Percentiles rank a stretch among this genome's conserved stretches.
Evolutionary conservation across 2,329 filamentous ascomycete species (phyloP).

Genomic region (Chaetomiaceae sp.): DNA sequence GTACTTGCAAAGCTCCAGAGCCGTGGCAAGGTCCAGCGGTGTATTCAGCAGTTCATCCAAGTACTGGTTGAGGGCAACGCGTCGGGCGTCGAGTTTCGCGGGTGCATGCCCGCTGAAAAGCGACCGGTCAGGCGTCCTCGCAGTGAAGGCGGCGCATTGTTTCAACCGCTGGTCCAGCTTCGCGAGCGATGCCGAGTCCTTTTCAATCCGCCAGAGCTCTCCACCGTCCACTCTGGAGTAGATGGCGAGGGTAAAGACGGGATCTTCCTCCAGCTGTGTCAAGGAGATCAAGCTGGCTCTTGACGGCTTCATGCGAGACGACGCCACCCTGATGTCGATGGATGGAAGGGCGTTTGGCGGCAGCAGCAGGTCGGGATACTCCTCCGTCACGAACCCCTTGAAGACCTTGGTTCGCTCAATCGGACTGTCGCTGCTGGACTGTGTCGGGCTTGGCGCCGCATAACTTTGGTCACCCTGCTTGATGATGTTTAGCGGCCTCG

Average conservation of each 20-base stretch:
- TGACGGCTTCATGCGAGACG: conserved; percentile 90
- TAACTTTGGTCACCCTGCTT: conserved; percentile 31
- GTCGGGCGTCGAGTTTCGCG: conserved; percentile 83
- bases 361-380: conserved; percentile 79
- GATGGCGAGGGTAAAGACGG: conserved; percentile 86
- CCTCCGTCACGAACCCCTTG: conserved; percentile 74
- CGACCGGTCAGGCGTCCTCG: conserved; percentile 74
- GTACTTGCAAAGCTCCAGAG: conserved; percentile 80
- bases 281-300: conserved; percentile 76
- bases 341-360: conserved; percentile 84
- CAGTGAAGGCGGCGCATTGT: conserved; percentile 64
- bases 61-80: conserved; percentile 75
- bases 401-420: conserved; percentile 55
- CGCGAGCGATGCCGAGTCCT: conserved; percentile 76
- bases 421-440: conserved; percentile 35
- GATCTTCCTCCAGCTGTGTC: conserved; percentile 80
- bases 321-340: conserved; percentile 81
- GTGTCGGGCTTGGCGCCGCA: conserved; percentile 29
- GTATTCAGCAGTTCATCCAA: conserved; percentile 82
- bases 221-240: conserved; percentile 68
- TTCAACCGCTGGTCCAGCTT: conserved; percentile 78
- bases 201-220: conserved; percentile 93
- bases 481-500: conserved; percentile 37
- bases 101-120: conserved; percentile 91
- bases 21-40: conserved; percentile 69